Evolutionary conservation across 768 basidiomycete genomes (phyloP), one percentile per base, ranked within the genome.

Genomic region (Daedaleopsis nitida): DNA sequence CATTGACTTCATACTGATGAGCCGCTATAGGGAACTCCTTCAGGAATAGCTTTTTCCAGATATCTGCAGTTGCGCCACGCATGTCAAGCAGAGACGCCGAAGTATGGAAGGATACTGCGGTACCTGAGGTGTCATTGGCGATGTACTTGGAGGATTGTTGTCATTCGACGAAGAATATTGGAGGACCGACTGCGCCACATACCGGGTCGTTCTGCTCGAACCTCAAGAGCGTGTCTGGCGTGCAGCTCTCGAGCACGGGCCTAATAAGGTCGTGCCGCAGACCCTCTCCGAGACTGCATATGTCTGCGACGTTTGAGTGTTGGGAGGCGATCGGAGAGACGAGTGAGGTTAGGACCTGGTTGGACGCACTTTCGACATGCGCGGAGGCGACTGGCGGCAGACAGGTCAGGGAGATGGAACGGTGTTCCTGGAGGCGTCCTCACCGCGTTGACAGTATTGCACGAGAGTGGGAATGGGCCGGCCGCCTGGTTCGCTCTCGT

Each of bases 161-260:
- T 58, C 58, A 57, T 59, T 32, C 12, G 21, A 14, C 19, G 32
- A 23, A 16, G 17, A 27, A 19, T 19, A 43, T 27, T 27, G n/a
- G 19, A 52, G 56, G 61, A 39, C 11, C 17, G 45, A 21, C 64
- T 47, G 76, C 85, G 69, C 69, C 91, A 92, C 53, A 89, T 88
- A 45, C 89, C 87, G 52, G 82, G 42, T 64, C 62, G 16, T 51
- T 76, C 65, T 83, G 77, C 75, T 94, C 92, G 62, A 94, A 72
- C 63, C 83, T 78, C 58, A 82, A 75, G 24, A 94, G 81, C 62
- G 87, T 86, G 60, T 91, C 88, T 64, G 85, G 80, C 58, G 81
- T 81, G 74, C 91, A 92, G 66, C 82, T 82, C 68, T 88, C 85
- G 60, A 94, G 78, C 47, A 94, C 85, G 47, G 91, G 92, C 69